phyloP scores from a whole-genome alignment of 257 asterid genomes.

The Plectranthus barbatus region DNA sequence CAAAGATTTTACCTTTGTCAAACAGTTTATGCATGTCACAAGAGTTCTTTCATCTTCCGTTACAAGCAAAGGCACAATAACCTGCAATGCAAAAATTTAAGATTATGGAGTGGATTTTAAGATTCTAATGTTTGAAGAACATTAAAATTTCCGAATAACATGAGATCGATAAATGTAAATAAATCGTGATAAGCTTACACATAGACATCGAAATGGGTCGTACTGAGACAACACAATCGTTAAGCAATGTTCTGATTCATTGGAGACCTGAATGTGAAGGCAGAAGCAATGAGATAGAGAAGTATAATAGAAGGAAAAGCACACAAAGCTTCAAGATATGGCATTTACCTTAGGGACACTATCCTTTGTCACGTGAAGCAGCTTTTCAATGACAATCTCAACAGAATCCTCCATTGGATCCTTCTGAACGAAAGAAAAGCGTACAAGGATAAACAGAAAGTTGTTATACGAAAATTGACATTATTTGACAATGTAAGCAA shows the following conservation, averaged over 20 bases:
- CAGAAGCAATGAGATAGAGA: conserved; percentile 10
- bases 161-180: neutral
- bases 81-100: conserved; percentile 40
- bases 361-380: conserved; percentile 83
- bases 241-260: conserved; percentile 86
- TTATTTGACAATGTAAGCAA: neutral
- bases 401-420: conserved; percentile 87
- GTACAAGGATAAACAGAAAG: neutral
- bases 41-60: conserved; percentile 97
- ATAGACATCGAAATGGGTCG: conserved; percentile 87
- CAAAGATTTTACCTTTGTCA: conserved; percentile 67
- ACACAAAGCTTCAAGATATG: conserved; percentile 6
- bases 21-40: conserved; percentile 91
- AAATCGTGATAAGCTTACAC: conserved; percentile 44
- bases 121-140: neutral
- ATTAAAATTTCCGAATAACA: neutral
- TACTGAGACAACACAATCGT: conserved; percentile 66
- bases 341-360: conserved; percentile 57
- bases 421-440: conserved; percentile 38
- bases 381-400: conserved; percentile 83
- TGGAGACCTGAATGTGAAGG: conserved; percentile 56
- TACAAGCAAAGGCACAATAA: conserved; percentile 86
- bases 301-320: neutral
- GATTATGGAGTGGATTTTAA: conserved; percentile 9
- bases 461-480: neutral